Conservation (phyloP, 495 filamentous ascomycete species). For the Hypoxylon lenormandii region DNA sequence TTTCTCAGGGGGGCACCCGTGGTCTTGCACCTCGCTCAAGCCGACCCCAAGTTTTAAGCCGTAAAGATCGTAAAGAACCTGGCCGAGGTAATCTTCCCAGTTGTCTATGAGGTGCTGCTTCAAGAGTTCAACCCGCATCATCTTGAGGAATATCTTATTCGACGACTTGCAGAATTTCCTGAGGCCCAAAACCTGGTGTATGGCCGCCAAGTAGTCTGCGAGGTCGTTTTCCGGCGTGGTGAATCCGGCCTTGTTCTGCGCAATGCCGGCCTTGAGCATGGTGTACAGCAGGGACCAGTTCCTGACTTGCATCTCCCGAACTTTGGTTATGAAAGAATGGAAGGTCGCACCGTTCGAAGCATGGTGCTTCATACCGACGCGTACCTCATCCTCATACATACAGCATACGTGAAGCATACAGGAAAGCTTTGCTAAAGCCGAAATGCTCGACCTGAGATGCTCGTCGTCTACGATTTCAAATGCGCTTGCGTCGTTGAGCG, state of each 20-base stretch:
- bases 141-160: slow-evolving; percentile 84
- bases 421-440: slow-evolving; percentile 72
- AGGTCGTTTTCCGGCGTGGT: slow-evolving; percentile 73
- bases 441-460: slow-evolving; percentile 76
- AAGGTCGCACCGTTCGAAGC: slow-evolving; percentile 51
- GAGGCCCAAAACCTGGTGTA: slow-evolving; percentile 87
- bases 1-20: slow-evolving; percentile 77
- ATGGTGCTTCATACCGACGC: slow-evolving; percentile 72
- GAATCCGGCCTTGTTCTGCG: slow-evolving; percentile 73
- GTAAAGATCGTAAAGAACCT: slow-evolving; percentile 89
- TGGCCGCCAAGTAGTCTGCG: slow-evolving; percentile 76
- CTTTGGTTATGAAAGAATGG: slow-evolving; percentile 72
- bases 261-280: slow-evolving; percentile 78
- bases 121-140: slow-evolving; percentile 84
- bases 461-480: slow-evolving; percentile 87
- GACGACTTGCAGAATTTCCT: slow-evolving; percentile 87
- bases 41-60: slow-evolving; percentile 81
- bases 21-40: slow-evolving; percentile 75
- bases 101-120: slow-evolving; percentile 71
- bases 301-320: slow-evolving; percentile 89
- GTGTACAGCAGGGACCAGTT: slow-evolving; percentile 83
- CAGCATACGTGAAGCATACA: slow-evolving; percentile 81
- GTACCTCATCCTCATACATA: slow-evolving; percentile 82
- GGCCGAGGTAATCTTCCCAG: slow-evolving; percentile 81
- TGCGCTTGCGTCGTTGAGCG: slow-evolving; percentile 74